Evolutionary conservation across 306 rosid species (phyloP).

Genomic region (Alnus rubra): DNA sequence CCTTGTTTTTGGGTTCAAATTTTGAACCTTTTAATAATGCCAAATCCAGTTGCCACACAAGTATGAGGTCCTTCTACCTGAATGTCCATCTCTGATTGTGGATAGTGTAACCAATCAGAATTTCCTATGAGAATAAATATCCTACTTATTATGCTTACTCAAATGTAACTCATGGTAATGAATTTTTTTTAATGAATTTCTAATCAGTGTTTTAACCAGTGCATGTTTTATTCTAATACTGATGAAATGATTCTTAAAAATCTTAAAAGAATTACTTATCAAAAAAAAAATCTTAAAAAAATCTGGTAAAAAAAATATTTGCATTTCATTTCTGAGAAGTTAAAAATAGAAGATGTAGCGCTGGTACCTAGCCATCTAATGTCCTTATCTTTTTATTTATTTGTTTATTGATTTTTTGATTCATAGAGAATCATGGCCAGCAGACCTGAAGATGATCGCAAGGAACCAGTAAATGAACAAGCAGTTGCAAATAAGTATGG

Average conservation of each 20-base stretch:
- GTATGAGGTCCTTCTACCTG: background rate
- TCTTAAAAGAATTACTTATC: too few species aligned
- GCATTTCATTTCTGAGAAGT: too few species aligned
- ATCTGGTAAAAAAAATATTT: too few species aligned
- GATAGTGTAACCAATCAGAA: background rate
- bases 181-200: too few species aligned
- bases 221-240: too few species aligned
- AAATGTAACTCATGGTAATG: background rate
- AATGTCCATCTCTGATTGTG: background rate
- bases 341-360: background rate
- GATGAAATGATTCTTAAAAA: too few species aligned
- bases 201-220: too few species aligned
- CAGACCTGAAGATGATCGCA: conserved; percentile 54
- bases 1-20: background rate
- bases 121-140: background rate
- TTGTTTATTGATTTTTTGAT: conserved; percentile 1
- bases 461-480: conserved; percentile 84
- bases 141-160: background rate
- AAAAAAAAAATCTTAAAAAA: too few species aligned
- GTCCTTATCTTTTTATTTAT: background rate
- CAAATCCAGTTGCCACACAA: background rate
- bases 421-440: conserved; percentile 61
- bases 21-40: background rate
- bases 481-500: conserved; percentile 82
- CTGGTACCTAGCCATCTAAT: background rate